phyloP scores from a whole-genome alignment of 371 early-diverging fungal species.

The Rhizopus delemar region DNA sequence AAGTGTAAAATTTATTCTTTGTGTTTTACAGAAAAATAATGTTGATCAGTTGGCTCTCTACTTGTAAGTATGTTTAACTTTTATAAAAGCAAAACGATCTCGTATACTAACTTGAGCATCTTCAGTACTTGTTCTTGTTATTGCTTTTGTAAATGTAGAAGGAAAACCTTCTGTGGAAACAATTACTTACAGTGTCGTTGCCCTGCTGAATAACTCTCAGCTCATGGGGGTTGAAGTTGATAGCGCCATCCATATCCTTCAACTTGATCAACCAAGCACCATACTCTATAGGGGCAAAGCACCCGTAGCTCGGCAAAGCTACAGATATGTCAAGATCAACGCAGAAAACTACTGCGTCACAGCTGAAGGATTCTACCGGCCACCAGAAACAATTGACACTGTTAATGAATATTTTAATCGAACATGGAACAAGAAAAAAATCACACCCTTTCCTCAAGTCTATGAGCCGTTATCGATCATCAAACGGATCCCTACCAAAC shows the following conservation, averaged over 20 bases:
- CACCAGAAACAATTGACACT: constrained; percentile 5
- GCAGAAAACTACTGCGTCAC: not conserved
- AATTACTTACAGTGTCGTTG: constrained; percentile 18
- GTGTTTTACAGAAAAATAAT: too few relatives aligned
- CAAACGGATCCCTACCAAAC: constrained; percentile 18
- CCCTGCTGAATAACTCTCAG: constrained; percentile 11
- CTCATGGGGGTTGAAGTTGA: constrained; percentile 26
- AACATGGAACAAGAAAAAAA: constrained; percentile 23
- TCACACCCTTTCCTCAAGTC: constrained; percentile 13
- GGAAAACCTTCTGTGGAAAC: too few relatives aligned
- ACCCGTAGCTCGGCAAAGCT: constrained; percentile 22
- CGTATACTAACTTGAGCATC: too few relatives aligned
- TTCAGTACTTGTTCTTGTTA: too few relatives aligned
- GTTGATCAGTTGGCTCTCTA: too few relatives aligned
- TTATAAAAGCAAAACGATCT: too few relatives aligned
- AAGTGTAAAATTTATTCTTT: too few relatives aligned
- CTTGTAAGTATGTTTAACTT: too few relatives aligned
- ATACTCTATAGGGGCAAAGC: constrained; percentile 24
- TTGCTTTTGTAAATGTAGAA: too few relatives aligned
- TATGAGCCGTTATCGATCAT: constrained; percentile 19
- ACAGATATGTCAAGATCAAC: constrained; percentile 20
- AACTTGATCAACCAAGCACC: not conserved
- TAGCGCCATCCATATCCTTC: constrained; percentile 17
- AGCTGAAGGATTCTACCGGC: constrained; percentile 20
- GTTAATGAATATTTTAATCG: constrained; percentile 30